A percentile compares a stretch with the other conserved stretches of the same genome.
Conservation (phyloP, 192 early-diverging fungal species). For the Rhizophagus clarus region DNA sequence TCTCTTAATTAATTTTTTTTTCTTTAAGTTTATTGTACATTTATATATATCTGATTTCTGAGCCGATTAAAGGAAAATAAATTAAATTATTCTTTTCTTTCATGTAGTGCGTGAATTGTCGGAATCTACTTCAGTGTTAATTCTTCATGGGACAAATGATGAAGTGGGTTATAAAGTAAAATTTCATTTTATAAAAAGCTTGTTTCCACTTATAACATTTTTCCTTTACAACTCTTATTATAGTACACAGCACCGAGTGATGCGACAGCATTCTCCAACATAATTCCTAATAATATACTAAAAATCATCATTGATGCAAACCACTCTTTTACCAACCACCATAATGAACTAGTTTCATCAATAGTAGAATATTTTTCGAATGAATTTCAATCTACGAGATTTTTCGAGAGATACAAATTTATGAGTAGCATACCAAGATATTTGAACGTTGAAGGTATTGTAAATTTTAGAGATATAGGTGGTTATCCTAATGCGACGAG, state of each 20-base stretch:
- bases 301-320: constrained; percentile 38
- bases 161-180: neutral
- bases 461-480: constrained; percentile 51
- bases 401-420: neutral
- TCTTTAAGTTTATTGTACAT: neutral
- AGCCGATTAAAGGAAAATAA: too few relatives aligned
- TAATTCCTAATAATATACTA: constrained; percentile 40
- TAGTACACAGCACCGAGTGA: constrained; percentile 38
- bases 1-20: neutral
- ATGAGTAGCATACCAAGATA: constrained; percentile 38
- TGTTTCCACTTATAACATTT: too few relatives aligned
- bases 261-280: constrained; percentile 40
- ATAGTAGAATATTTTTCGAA: constrained; percentile 37
- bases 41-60: too few relatives aligned
- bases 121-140: neutral
- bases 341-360: constrained; percentile 31
- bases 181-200: neutral
- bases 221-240: too few relatives aligned
- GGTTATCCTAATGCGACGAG: constrained; percentile 37
- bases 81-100: neutral
- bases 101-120: neutral
- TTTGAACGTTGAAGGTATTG: constrained; percentile 46
- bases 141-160: neutral
- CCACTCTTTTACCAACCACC: constrained; percentile 34
- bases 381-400: constrained; percentile 11